These are phyloP conservation scores for Endoconidiophora laricicola DNA, from an alignment of 2,329 filamentous ascomycete species.

Conservation along the genomic window DNA sequence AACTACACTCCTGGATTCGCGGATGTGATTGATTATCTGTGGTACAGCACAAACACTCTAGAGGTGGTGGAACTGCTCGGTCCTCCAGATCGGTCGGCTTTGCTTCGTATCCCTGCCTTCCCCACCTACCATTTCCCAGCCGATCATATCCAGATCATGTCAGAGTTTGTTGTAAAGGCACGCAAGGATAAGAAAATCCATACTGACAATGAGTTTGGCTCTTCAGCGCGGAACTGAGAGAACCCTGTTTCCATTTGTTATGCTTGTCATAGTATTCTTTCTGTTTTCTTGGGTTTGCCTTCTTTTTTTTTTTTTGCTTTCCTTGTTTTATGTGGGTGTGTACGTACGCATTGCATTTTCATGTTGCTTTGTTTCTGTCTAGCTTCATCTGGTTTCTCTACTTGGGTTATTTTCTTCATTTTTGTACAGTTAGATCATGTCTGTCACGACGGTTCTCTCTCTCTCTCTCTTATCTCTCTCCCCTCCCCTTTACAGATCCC, in stretches of 20 bases:
- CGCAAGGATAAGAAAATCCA: conserved; percentile 64
- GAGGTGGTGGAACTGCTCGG: conserved; percentile 73
- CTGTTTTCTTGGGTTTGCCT: not conserved
- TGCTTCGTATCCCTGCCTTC: conserved; percentile 76
- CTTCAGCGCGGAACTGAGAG: conserved; percentile 4
- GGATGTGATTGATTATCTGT: conserved; percentile 91
- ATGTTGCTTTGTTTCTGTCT: too few species aligned
- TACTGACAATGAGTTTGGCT: conserved; percentile 38
- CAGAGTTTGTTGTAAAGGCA: conserved; percentile 76
- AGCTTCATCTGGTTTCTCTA: too few species aligned
- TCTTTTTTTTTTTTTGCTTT: conserved; percentile 5
- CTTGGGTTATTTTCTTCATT: not conserved
- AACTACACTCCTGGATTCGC: conserved; percentile 93
- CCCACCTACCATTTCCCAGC: conserved; percentile 90
- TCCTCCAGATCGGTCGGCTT: conserved; percentile 69
- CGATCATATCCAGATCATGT: conserved; percentile 79
- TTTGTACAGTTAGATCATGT: too few species aligned
- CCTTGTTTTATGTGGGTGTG: not conserved
- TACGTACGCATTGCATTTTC: not conserved
- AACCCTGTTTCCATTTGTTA: not conserved
- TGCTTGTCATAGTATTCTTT: not conserved
- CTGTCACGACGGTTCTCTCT: not conserved
- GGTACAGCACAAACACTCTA: conserved; percentile 84
- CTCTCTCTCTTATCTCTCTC: not conserved
- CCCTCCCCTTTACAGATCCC: not conserved